Conservation (phyloP, 257 asterid species). For the Solanum peruvianum region DNA sequence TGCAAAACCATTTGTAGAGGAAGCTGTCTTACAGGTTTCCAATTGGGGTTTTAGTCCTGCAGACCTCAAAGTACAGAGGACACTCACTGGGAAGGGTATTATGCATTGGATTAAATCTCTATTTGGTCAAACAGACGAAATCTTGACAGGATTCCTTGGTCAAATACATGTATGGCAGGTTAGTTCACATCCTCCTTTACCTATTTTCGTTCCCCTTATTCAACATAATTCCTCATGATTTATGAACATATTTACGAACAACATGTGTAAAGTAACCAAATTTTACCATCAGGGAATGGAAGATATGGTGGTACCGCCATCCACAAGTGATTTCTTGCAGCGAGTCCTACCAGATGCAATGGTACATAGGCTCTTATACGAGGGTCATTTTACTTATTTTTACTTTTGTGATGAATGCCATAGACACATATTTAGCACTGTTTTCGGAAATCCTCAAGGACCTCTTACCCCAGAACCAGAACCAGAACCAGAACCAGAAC, state of each 20-base stretch:
- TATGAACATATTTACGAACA: background rate
- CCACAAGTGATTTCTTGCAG: constrained; percentile 63
- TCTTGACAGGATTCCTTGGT: constrained; percentile 63
- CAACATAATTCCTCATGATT: background rate
- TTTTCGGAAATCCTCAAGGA: constrained; percentile 70
- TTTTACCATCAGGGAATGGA: constrained; percentile 51
- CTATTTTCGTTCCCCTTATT: background rate
- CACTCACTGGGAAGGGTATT: constrained; percentile 41
- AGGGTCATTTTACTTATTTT: constrained; percentile 81
- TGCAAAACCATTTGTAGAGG: constrained; percentile 71
- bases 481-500: background rate
- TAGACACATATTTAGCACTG: constrained; percentile 49
- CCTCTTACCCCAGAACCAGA: constrained; percentile 28
- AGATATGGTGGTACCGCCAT: constrained; percentile 75
- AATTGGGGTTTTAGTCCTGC: constrained; percentile 84
- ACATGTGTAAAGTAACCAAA: background rate
- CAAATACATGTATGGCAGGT: constrained; percentile 97
- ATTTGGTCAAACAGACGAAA: constrained; percentile 41
- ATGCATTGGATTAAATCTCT: constrained; percentile 60
- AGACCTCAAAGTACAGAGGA: constrained; percentile 53
- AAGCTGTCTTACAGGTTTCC: constrained; percentile 74
- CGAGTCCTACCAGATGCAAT: constrained; percentile 79
- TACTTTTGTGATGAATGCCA: constrained; percentile 85
- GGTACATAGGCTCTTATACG: constrained; percentile 76
- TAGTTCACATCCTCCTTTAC: constrained; percentile 7